phyloP scores from a whole-genome alignment of 2,329 filamentous ascomycete species.

The Ophiostoma ulmi region DNA sequence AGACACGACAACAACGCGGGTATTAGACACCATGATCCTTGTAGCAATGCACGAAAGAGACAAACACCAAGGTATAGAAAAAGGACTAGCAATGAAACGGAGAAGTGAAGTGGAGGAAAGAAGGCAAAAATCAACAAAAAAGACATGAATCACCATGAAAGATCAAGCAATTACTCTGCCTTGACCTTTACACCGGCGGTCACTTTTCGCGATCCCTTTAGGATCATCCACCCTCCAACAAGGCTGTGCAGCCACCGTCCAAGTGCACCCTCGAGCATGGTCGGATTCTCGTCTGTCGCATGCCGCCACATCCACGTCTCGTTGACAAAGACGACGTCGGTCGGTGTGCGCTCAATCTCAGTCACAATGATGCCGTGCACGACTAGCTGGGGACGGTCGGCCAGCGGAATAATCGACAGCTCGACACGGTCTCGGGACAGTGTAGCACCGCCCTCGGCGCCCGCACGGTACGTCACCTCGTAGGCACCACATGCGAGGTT shows the following conservation, averaged over 20 bases:
- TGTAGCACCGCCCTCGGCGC: conserved; percentile 21
- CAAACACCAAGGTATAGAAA: not conserved
- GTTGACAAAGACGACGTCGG: conserved; percentile 33
- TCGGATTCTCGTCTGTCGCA: conserved; percentile 30
- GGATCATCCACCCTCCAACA: conserved; percentile 24
- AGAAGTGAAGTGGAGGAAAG: not conserved
- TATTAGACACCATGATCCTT: not conserved
- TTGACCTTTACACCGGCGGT: not conserved
- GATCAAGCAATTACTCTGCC: not conserved
- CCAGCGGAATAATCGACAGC: conserved; percentile 31
- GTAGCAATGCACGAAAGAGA: not conserved
- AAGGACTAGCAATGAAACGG: not conserved
- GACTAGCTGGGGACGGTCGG: conserved; percentile 29
- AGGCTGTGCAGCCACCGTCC: conserved; percentile 34
- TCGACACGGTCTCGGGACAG: conserved; percentile 31
- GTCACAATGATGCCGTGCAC: conserved; percentile 31
- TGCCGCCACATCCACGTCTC: conserved; percentile 40
- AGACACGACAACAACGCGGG: not conserved
- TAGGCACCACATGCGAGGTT: conserved; percentile 36
- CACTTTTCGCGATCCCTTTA: conserved; percentile 19
- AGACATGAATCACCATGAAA: not conserved
- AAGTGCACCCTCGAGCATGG: conserved; percentile 32
- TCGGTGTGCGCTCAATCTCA: conserved; percentile 26
- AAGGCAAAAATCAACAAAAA: not conserved
- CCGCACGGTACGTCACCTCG: conserved; percentile 30